Percentiles rank a stretch among this genome's conserved stretches.
Evolutionary conservation across 306 rosid genomes (phyloP).

Genomic region (Rosa rugosa): DNA sequence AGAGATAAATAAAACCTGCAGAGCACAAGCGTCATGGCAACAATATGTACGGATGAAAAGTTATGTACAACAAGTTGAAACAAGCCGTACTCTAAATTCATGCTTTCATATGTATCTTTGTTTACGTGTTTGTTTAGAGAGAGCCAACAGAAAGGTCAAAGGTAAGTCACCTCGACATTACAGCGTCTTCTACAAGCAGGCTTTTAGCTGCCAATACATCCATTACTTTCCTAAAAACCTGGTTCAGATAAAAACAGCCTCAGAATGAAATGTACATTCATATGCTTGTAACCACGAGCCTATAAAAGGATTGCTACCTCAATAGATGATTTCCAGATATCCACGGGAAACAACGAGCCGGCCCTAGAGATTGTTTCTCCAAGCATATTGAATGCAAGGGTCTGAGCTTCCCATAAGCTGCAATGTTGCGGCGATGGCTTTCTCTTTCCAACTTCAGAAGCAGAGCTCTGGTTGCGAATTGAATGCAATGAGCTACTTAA

Average conservation of each 20-base stretch:
- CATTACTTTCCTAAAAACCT: conserved; percentile 82
- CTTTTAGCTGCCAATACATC: conserved; percentile 65
- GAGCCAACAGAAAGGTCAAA: background rate
- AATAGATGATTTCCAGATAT: conserved; percentile 68
- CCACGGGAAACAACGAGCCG: conserved; percentile 57
- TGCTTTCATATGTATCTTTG: conserved; percentile 21
- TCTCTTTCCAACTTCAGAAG: conserved; percentile 37
- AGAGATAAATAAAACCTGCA: conserved; percentile 85
- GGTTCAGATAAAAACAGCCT: conserved; percentile 26
- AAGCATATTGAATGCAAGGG: conserved; percentile 66
- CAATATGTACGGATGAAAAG: conserved; percentile 22
- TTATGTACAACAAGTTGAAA: background rate
- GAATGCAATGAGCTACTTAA: conserved; percentile 34
- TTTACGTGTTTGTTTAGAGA: background rate
- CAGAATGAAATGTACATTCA: conserved; percentile 20
- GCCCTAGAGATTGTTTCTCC: conserved; percentile 66
- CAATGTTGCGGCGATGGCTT: conserved; percentile 37
- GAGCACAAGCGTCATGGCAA: conserved; percentile 27
- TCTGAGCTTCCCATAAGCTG: conserved; percentile 66
- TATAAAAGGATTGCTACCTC: conserved; percentile 47
- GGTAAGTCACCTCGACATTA: conserved; percentile 61
- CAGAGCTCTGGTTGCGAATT: conserved; percentile 32
- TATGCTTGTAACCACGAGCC: background rate
- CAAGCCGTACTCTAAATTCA: background rate
- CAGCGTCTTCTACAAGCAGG: conserved; percentile 52